Base-by-base conservation (phyloP, 768 basidiomycete genomes). In the Amyloporia xantha region DNA sequence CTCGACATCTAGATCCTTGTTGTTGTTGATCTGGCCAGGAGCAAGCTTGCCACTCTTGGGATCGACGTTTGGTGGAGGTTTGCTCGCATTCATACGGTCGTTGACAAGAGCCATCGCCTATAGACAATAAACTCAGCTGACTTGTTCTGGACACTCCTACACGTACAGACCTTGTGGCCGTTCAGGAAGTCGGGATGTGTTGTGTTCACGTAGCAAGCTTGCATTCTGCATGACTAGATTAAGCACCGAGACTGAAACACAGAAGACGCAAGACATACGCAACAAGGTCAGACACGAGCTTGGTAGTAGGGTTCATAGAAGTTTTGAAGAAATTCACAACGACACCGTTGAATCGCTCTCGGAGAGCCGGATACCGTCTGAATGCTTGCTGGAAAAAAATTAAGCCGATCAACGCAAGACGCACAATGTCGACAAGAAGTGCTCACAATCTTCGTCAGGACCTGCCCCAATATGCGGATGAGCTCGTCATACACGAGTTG, bases 111-210 rank as follows among this genome's bases (percentile, higher is more conserved):
- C 67, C 80, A 96, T 92, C 2, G 96, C 96, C 86, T 88, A 54
- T 5, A 19, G 44, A 49, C 30, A 37, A 49, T 52, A 17, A 3
- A 42, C 53, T 41, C 13, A 24, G n/a, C 28, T n/a, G 51, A 39
- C 47, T 33, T 27, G 9, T 33, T 15, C 15, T 33, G 7, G 30
- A 33, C 33, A 30, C 7, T 36, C 38, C 11, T 20, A 7, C 10
- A 20, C 20, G 6, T 36, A 38, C 61, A 33, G 47, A 76, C 86
- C 71, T 86, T 93, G 71, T 99, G 95, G 20, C 96, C 96, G 53
- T 83, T 89, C 63, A 99, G 79, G 71, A 99, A 98, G 69, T 99
- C 96, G 1, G 96, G 96, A 64, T 99, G 96, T 1, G 95, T 98
- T 12, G 96, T 98, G 71, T 99, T 99, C 60, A 99, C 86, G 64